Percentiles rank a stretch among this genome's conserved stretches.
Evolutionary conservation across 1,284 basidiomycete species (phyloP).

Genomic region (Ceratorhiza oryzae-sativae): DNA sequence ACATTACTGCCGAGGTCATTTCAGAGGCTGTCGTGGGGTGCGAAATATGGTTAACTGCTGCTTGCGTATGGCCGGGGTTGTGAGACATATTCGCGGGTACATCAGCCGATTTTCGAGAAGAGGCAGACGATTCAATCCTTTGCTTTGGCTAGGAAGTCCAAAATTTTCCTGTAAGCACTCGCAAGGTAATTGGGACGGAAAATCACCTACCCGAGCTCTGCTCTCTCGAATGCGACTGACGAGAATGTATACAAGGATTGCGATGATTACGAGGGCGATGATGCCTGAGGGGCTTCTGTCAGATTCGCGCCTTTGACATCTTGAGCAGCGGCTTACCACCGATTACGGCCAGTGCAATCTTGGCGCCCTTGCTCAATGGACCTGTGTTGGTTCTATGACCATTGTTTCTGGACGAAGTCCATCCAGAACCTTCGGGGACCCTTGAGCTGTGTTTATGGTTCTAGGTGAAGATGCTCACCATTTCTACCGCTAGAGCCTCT

Average conservation of each 20-base stretch:
- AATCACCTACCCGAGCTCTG: not conserved
- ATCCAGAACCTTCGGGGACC: slow-evolving; percentile 19
- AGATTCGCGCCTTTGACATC: not conserved
- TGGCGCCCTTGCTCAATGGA: slow-evolving; percentile 28
- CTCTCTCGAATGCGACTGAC: not conserved
- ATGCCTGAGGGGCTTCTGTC: not conserved
- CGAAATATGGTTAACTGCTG: slow-evolving; percentile 8
- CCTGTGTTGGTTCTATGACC: slow-evolving; percentile 5
- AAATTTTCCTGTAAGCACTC: not conserved
- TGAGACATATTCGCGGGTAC: slow-evolving; percentile 1
- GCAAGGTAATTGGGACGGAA: not conserved
- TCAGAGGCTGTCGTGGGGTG: slow-evolving; percentile 9
- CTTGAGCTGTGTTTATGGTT: not conserved
- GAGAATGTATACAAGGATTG: not conserved
- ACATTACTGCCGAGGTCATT: slow-evolving; percentile 33
- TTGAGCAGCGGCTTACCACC: not conserved
- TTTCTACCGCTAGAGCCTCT: slow-evolving; percentile 2
- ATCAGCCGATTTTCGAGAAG: not conserved
- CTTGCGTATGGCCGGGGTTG: slow-evolving; percentile 35
- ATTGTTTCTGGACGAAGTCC: slow-evolving; percentile 34
- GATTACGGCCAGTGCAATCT: slow-evolving; percentile 25
- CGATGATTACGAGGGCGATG: slow-evolving; percentile 1
- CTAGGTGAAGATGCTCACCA: no score
- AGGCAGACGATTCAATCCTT: slow-evolving; percentile 1
- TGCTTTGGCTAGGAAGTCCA: not conserved